Base-by-base conservation (phyloP, 306 rosid species). In the Datisca glomerata region DNA sequence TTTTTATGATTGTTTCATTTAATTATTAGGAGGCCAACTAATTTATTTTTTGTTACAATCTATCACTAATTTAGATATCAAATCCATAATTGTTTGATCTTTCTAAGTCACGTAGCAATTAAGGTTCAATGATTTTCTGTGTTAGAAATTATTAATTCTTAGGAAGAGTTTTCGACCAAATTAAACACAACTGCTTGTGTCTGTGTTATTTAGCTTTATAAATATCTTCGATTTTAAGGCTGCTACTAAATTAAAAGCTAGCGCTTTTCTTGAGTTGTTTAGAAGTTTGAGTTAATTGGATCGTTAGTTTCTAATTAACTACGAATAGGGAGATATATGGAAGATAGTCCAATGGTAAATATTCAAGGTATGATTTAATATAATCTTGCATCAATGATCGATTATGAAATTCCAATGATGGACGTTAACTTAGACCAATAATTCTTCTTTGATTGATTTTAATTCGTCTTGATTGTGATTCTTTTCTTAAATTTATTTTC, bases 121-220 rank as follows among this genome's bases (percentile, higher is more conserved):
- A 38, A 38, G 43, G 14, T 38, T 38, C 14, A 38, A 16, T 38
- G 18, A 38, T 38, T n/a, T 38, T 2, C 18, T 13, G 18, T 16
- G 43, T 16, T 3, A 38, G 20, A 38, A 38, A 14, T 38, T 38
- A 38, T 38, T n/a, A 38, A 18, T 8, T 38, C 18, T 12, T 38
- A 16, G 43, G 43, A 38, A 38, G 43, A 38, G 14, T 16, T 7
- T 17, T 38, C 20, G 20, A 38, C 43, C 14, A 38, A 38, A 38
- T 16, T 38, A 38, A 38, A 38, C 14, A 18, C 43, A 38, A 38
- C 18, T 16, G 20, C 43, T 38, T 38, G 43, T 25, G 31, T 25
- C 8, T 8, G 31, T 25, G 31, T 25, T 25, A 25, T 25, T 25
- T 25, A 25, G 31, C 8, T 25, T 25, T 25, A 25, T 25, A 4